These are phyloP conservation scores for Papiliotrema laurentii DNA, from an alignment of 1,284 basidiomycete species.

Conservation along the genomic window DNA sequence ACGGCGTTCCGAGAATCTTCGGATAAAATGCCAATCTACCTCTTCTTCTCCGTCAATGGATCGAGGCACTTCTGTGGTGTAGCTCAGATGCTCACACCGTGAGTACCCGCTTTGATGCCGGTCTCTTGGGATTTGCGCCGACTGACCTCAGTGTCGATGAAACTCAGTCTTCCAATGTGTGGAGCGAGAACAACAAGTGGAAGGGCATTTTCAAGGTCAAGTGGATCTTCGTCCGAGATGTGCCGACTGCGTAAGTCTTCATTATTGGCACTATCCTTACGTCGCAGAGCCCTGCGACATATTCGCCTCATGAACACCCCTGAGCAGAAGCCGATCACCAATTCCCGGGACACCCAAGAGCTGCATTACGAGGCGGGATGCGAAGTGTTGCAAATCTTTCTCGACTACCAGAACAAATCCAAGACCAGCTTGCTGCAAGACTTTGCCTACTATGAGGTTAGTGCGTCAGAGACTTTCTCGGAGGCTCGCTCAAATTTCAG, in stretches of 20 bases:
- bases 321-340: slow-evolving; percentile 93
- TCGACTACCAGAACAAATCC: slow-evolving; percentile 68
- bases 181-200: slow-evolving; percentile 93
- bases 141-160: slow-evolving; percentile 48
- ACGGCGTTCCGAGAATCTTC: slow-evolving; percentile 88
- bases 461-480: slow-evolving; percentile 12
- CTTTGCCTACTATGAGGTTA: slow-evolving; percentile 86
- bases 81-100: slow-evolving; percentile 90
- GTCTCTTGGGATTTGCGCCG: neutral
- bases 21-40: slow-evolving; percentile 82
- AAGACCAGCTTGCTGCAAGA: slow-evolving; percentile 88
- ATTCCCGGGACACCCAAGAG: slow-evolving; percentile 69
- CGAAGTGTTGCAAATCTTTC: slow-evolving; percentile 91
- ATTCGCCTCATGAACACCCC: slow-evolving; percentile 72
- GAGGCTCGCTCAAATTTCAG: neutral
- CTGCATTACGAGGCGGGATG: slow-evolving; percentile 87
- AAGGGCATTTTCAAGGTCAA: slow-evolving; percentile 93
- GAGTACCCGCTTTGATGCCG: slow-evolving; percentile 14
- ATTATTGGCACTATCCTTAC: neutral
- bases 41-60: slow-evolving; percentile 95
- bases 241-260: slow-evolving; percentile 72
- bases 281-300: slow-evolving; percentile 31
- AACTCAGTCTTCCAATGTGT: slow-evolving; percentile 62
- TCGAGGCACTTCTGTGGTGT: slow-evolving; percentile 96
- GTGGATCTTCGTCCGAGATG: slow-evolving; percentile 93